A percentile compares a stretch with the other conserved stretches of the same genome.
Evolutionary conservation across 306 rosid genomes (phyloP).

Genomic region (Lathyrus oleraceus): DNA sequence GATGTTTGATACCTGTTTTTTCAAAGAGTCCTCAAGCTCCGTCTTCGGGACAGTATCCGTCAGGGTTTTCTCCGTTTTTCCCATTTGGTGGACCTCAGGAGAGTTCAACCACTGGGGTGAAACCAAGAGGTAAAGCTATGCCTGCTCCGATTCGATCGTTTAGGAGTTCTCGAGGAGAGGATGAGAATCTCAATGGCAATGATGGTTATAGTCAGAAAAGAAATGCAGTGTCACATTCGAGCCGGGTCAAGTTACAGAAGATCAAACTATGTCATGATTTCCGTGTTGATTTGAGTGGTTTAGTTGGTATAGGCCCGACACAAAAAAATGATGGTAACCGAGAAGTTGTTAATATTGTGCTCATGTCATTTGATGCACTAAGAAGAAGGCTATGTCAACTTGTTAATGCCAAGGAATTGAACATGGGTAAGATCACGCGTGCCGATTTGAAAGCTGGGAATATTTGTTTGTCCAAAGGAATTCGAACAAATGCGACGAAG

Average conservation of each 20-base stretch:
- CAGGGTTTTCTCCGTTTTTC: slow-evolving; percentile 58
- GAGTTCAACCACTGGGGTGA: slow-evolving; percentile 4
- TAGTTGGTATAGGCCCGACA: slow-evolving; percentile 35
- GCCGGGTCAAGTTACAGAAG: slow-evolving; percentile 38
- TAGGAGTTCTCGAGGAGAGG: slow-evolving; percentile 37
- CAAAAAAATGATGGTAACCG: slow-evolving; percentile 51
- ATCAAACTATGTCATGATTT: slow-evolving; percentile 7
- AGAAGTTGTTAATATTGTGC: slow-evolving; percentile 51
- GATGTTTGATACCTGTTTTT: slow-evolving; percentile 58
- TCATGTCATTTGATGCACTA: slow-evolving; percentile 52
- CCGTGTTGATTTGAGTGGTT: slow-evolving; percentile 28
- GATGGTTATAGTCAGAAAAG: slow-evolving; percentile 28
- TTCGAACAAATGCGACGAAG: slow-evolving; percentile 62
- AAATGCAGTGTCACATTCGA: not conserved
- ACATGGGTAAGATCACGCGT: slow-evolving; percentile 44
- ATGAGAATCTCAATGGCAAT: slow-evolving; percentile 19
- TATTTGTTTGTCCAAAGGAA: slow-evolving; percentile 51
- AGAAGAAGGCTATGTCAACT: slow-evolving; percentile 66
- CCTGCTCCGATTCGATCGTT: slow-evolving; percentile 36
- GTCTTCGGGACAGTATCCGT: slow-evolving; percentile 38
- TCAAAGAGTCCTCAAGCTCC: slow-evolving; percentile 43
- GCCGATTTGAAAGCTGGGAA: slow-evolving; percentile 63
- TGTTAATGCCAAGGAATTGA: slow-evolving; percentile 57
- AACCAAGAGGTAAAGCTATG: slow-evolving; percentile 22
- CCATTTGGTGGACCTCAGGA: slow-evolving; percentile 54